A percentile compares a stretch with the other conserved stretches of the same genome.
phyloP scores from a whole-genome alignment of 768 basidiomycete genomes.

The Sistotremastrum suecicum region DNA sequence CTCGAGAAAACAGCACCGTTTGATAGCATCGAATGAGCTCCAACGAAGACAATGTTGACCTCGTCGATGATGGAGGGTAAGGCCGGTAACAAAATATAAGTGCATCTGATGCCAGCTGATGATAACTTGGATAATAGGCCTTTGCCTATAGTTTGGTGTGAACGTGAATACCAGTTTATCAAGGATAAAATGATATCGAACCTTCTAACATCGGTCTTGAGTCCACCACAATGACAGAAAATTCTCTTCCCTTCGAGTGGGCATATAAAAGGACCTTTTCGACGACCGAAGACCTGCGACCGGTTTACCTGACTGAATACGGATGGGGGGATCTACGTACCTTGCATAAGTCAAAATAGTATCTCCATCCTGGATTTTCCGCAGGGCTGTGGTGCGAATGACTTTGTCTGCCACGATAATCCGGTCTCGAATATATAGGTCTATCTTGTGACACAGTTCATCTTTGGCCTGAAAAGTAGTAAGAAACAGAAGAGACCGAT shows the following conservation, averaged over 20 bases:
- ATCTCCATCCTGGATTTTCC: constrained; percentile 91
- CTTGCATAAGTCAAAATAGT: constrained; percentile 87
- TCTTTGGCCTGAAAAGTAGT: constrained; percentile 61
- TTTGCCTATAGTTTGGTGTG: constrained; percentile 41
- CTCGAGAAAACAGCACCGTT: constrained; percentile 91
- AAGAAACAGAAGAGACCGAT: constrained; percentile 1
- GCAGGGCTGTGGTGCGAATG: constrained; percentile 76
- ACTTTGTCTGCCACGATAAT: constrained; percentile 90
- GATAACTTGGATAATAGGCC: constrained; percentile 57
- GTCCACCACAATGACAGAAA: constrained; percentile 88
- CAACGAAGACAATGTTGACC: constrained; percentile 74
- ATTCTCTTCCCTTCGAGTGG: constrained; percentile 55
- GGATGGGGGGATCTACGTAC: constrained; percentile 23
- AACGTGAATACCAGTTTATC: background rate
- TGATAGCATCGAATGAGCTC: constrained; percentile 87
- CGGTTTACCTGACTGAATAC: background rate
- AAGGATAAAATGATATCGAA: constrained; percentile 6
- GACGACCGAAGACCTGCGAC: constrained; percentile 76
- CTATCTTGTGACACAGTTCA: constrained; percentile 68
- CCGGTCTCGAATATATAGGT: constrained; percentile 85
- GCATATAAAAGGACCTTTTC: constrained; percentile 79
- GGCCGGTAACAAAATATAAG: constrained; percentile 84
- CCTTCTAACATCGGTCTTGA: constrained; percentile 93
- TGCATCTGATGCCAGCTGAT: constrained; percentile 61
- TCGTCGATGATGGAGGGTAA: constrained; percentile 68